These are phyloP conservation scores for Eleusine coracana DNA, from an alignment of 176 grass and related monocot species.

Conservation along the genomic window DNA sequence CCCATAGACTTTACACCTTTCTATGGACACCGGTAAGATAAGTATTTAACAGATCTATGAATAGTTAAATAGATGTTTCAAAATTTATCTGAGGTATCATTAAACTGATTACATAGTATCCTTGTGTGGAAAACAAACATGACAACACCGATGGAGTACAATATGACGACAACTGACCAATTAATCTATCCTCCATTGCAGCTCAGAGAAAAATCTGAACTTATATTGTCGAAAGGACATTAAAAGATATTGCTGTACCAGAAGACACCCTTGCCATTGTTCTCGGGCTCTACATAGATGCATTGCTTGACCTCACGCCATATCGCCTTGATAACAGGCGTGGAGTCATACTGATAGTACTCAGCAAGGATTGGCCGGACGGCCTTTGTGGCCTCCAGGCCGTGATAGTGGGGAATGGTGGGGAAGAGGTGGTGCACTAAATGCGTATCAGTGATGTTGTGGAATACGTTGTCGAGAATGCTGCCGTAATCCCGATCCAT, in stretches of 20 bases:
- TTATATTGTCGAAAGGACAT: no score
- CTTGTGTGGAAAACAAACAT: no score
- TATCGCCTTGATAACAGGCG: slow-evolving; percentile 62
- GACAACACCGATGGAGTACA: no score
- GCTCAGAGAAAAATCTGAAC: no score
- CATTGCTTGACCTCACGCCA: slow-evolving; percentile 86
- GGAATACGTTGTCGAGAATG: slow-evolving; percentile 84
- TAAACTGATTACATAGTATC: no score
- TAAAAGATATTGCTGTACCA: slow-evolving; percentile 71
- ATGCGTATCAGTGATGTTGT: slow-evolving; percentile 96
- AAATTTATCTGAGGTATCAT: no score
- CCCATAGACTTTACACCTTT: no score
- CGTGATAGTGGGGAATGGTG: slow-evolving; percentile 96
- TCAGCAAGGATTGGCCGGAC: slow-evolving; percentile 80
- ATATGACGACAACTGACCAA: no score
- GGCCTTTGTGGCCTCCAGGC: slow-evolving; percentile 88
- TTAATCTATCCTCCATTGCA: no score
- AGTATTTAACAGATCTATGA: no score
- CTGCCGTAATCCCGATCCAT: slow-evolving; percentile 82
- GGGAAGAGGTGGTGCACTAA: slow-evolving; percentile 96
- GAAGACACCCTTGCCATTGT: slow-evolving; percentile 62
- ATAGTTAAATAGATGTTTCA: no score
- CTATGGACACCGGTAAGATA: no score
- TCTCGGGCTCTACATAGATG: slow-evolving; percentile 70
- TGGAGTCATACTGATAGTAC: slow-evolving; percentile 87